Evolutionary conservation across 2,329 filamentous ascomycete genomes (phyloP).

Genomic region (Coniochaeta sp.): DNA sequence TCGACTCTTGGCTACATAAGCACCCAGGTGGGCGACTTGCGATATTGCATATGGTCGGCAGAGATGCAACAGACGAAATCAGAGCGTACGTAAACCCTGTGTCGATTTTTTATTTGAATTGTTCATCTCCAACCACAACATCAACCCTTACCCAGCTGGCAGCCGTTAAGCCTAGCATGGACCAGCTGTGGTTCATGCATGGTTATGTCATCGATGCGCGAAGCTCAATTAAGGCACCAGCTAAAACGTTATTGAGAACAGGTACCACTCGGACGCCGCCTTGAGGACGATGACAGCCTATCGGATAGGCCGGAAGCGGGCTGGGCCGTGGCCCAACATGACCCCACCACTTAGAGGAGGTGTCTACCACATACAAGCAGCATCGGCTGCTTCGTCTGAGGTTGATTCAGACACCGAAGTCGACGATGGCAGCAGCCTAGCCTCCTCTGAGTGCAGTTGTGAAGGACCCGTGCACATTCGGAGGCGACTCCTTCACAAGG

Average conservation of each 20-base stretch:
- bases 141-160: neutral
- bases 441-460: neutral
- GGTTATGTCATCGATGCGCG: neutral
- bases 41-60: conserved; percentile 54
- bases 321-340: conserved; percentile 48
- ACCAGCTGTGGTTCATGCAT: neutral
- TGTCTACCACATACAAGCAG: conserved; percentile 8
- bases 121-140: neutral
- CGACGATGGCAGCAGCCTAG: conserved; percentile 1
- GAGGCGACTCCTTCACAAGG: neutral
- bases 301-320: conserved; percentile 48
- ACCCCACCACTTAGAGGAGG: conserved; percentile 45
- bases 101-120: neutral
- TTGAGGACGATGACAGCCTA: conserved; percentile 50
- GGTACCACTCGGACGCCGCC: conserved; percentile 48
- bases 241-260: conserved; percentile 21
- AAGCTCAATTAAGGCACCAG: neutral
- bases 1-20: conserved; percentile 49
- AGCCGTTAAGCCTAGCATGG: neutral
- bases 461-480: neutral
- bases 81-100: conserved; percentile 35
- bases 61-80: conserved; percentile 52
- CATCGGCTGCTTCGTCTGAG: conserved; percentile 5
- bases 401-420: conserved; percentile 8
- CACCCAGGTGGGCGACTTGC: conserved; percentile 53